phyloP scores from a whole-genome alignment of 1,284 basidiomycete genomes.

The Austroboletus rostrupii region DNA sequence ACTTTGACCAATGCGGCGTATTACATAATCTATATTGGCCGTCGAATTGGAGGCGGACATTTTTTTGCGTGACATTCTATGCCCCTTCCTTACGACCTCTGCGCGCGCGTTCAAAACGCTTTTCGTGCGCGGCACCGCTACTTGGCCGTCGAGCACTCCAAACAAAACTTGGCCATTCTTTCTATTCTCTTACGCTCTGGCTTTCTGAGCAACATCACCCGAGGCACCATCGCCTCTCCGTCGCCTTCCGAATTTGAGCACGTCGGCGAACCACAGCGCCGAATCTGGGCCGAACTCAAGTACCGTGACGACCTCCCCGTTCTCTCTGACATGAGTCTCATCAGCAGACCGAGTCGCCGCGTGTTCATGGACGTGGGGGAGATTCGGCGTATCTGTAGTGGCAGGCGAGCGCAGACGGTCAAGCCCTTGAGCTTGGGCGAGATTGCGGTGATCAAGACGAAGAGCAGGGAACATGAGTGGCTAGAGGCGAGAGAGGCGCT shows the following conservation, averaged over 20 bases:
- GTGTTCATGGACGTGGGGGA: slow-evolving; percentile 73
- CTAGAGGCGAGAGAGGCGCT: slow-evolving; percentile 56
- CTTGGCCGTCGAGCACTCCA: slow-evolving; percentile 73
- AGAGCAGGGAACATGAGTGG: slow-evolving; percentile 64
- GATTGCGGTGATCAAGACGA: slow-evolving; percentile 77
- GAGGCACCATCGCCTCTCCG: slow-evolving; percentile 70
- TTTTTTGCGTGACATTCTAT: slow-evolving; percentile 27
- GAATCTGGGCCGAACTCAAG: slow-evolving; percentile 89
- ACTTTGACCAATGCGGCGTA: too few relatives aligned
- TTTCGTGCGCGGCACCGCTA: slow-evolving; percentile 76
- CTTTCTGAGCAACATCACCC: slow-evolving; percentile 76
- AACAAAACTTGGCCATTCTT: slow-evolving; percentile 73
- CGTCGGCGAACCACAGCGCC: slow-evolving; percentile 55
- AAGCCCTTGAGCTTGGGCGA: slow-evolving; percentile 82
- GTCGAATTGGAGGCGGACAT: neutral
- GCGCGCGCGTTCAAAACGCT: slow-evolving; percentile 82
- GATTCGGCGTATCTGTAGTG: slow-evolving; percentile 71
- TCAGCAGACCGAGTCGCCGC: slow-evolving; percentile 38
- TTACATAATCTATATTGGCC: neutral
- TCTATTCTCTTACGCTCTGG: slow-evolving; percentile 84
- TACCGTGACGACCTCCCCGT: slow-evolving; percentile 85
- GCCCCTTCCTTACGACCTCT: slow-evolving; percentile 78
- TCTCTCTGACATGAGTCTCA: slow-evolving; percentile 43
- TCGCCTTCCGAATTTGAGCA: slow-evolving; percentile 57
- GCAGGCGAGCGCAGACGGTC: slow-evolving; percentile 64